Percentiles rank a stretch among this genome's conserved stretches.
Conservation (phyloP, 2,329 filamentous ascomycete species). For the Byssoonygena ceratinophila region DNA sequence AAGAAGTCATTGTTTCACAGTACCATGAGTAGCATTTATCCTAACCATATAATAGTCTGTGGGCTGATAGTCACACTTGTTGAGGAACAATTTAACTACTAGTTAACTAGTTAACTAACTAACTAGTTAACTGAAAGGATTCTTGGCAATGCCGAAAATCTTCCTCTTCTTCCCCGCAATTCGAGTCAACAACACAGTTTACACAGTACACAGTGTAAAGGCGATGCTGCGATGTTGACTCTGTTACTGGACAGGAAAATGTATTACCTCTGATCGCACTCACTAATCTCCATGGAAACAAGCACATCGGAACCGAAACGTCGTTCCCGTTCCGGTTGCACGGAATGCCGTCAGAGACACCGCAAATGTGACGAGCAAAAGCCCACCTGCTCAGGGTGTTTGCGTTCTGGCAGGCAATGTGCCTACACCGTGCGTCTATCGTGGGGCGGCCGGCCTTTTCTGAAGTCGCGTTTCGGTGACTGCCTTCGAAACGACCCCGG, state of each 20-base stretch:
- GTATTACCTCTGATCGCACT: background rate
- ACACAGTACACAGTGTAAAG: too few relatives aligned
- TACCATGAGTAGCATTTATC: too few relatives aligned
- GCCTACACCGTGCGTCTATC: constrained; percentile 14
- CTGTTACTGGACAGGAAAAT: background rate
- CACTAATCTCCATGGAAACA: background rate
- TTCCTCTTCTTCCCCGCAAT: too few relatives aligned
- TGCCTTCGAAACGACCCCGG: constrained; percentile 15
- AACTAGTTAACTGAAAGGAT: too few relatives aligned
- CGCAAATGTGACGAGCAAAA: constrained; percentile 18
- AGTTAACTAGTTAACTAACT: too few relatives aligned
- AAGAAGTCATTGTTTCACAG: too few relatives aligned
- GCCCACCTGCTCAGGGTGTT: constrained; percentile 15
- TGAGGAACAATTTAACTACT: too few relatives aligned
- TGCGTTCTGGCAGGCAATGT: constrained; percentile 12
- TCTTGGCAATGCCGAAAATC: too few relatives aligned
- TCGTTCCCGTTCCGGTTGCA: constrained; percentile 18
- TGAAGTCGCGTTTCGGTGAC: constrained; percentile 18
- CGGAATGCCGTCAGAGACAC: constrained; percentile 17
- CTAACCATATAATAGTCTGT: too few relatives aligned
- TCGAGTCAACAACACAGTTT: too few relatives aligned
- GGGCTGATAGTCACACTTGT: too few relatives aligned
- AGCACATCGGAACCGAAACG: constrained; percentile 8
- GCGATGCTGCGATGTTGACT: too few relatives aligned
- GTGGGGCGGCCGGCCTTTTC: constrained; percentile 18